These are phyloP conservation scores for Paxillus rubicundulus DNA, from an alignment of 768 basidiomycete species.

Conservation along the genomic window DNA sequence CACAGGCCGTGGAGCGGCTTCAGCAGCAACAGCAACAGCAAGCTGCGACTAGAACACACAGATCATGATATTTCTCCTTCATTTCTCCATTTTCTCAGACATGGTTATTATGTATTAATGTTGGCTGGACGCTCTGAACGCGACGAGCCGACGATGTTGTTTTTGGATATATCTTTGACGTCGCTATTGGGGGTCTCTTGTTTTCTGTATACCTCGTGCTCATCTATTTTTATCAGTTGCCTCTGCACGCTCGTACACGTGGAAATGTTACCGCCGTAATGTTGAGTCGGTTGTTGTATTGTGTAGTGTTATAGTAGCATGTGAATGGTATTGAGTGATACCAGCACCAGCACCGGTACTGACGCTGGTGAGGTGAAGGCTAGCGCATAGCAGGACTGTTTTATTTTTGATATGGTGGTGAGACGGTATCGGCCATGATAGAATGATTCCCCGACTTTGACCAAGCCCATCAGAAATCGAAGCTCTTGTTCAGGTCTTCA, in stretches of 20 bases:
- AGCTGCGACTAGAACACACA: slow-evolving; percentile 9
- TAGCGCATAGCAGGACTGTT: no score
- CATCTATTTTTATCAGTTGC: slow-evolving; percentile 11
- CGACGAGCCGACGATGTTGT: background rate
- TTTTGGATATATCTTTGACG: background rate
- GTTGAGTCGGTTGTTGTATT: slow-evolving; percentile 16
- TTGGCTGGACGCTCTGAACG: slow-evolving; percentile 4
- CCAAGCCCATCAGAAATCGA: slow-evolving; percentile 46
- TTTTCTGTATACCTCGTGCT: background rate
- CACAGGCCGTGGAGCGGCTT: slow-evolving; percentile 36
- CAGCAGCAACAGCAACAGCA: slow-evolving; percentile 22
- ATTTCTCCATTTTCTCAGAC: background rate
- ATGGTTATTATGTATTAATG: background rate
- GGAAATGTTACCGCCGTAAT: slow-evolving; percentile 15
- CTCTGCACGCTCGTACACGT: slow-evolving; percentile 2
- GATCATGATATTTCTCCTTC: slow-evolving; percentile 1
- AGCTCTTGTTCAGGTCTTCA: slow-evolving; percentile 82
- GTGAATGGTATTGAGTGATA: no score
- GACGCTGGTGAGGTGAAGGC: no score
- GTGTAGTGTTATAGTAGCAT: background rate
- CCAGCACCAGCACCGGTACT: no score
- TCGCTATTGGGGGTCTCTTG: background rate
- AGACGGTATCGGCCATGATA: background rate
- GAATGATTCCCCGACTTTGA: background rate
- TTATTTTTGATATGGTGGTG: no score